phyloP scores from a whole-genome alignment of 106 monocot species.

The Amphibolis antarctica region DNA sequence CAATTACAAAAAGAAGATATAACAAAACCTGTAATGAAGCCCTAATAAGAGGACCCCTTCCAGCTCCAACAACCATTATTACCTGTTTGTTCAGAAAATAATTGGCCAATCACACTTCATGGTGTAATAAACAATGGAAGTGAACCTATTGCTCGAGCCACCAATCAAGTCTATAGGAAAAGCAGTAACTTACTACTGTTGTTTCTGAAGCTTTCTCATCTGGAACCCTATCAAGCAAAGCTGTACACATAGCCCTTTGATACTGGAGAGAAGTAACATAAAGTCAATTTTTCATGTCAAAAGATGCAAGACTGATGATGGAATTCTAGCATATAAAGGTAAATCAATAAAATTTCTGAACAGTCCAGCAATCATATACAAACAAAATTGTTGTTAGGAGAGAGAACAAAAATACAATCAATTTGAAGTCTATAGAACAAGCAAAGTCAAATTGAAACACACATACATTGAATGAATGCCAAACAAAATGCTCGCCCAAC shows the following conservation, averaged over 20 bases:
- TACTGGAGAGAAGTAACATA: constrained; percentile 41
- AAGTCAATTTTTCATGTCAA: no score
- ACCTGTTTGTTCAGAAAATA: constrained; percentile 47
- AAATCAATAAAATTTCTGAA: no score
- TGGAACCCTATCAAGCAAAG: constrained; percentile 66
- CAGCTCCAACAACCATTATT: constrained; percentile 98
- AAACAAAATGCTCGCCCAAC: no score
- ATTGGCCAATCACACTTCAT: background rate
- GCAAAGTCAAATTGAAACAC: no score
- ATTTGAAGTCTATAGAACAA: no score
- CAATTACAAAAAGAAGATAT: background rate
- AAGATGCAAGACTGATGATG: no score
- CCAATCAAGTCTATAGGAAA: background rate
- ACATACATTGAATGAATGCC: no score
- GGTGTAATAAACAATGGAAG: background rate
- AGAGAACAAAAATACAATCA: no score
- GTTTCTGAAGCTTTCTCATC: constrained; percentile 49
- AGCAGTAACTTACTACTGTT: constrained; percentile 29
- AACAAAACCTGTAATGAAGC: constrained; percentile 82
- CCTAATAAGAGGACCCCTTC: constrained; percentile 87
- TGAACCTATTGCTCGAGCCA: no score
- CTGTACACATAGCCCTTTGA: constrained; percentile 74
- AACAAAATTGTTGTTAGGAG: no score
- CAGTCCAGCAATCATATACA: no score
- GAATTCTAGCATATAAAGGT: no score